phyloP scores from a whole-genome alignment of 2,329 filamentous ascomycete species.

The Ascocoryne sarcoides region DNA sequence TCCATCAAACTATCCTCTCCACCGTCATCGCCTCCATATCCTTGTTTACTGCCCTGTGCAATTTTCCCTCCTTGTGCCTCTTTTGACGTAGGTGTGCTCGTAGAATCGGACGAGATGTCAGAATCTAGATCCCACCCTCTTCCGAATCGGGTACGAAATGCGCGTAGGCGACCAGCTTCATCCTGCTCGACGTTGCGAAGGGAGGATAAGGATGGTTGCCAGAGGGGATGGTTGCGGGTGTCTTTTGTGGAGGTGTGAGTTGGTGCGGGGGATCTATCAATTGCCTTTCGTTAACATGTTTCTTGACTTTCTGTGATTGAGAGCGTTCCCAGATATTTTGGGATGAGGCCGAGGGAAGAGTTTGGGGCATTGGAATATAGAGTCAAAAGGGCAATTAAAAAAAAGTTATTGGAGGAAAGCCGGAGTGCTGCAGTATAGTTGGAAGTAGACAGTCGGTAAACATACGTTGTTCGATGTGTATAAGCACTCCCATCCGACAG shows the following conservation, averaged over 20 bases:
- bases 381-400: too few relatives aligned
- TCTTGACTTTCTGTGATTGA: too few relatives aligned
- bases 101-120: too few relatives aligned
- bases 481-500: slow-evolving; percentile 86
- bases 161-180: slow-evolving; percentile 80
- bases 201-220: slow-evolving; percentile 79
- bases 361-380: too few relatives aligned
- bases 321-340: too few relatives aligned
- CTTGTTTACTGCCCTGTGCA: slow-evolving; percentile 33
- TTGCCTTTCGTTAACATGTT: not conserved
- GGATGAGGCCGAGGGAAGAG: not conserved
- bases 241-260: slow-evolving; percentile 63
- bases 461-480: slow-evolving; percentile 60
- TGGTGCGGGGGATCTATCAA: slow-evolving; percentile 44
- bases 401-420: too few relatives aligned
- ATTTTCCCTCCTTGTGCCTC: slow-evolving; percentile 29
- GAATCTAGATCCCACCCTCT: slow-evolving; percentile 64
- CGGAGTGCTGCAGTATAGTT: too few relatives aligned
- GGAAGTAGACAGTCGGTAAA: not conserved
- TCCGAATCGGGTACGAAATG: slow-evolving; percentile 80
- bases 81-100: too few relatives aligned
- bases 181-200: slow-evolving; percentile 87
- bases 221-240: slow-evolving; percentile 78
- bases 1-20: slow-evolving; percentile 47
- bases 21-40: slow-evolving; percentile 21